Evolutionary conservation across 305 asterid species (phyloP).

Genomic region (Fraxinus latifolia): DNA sequence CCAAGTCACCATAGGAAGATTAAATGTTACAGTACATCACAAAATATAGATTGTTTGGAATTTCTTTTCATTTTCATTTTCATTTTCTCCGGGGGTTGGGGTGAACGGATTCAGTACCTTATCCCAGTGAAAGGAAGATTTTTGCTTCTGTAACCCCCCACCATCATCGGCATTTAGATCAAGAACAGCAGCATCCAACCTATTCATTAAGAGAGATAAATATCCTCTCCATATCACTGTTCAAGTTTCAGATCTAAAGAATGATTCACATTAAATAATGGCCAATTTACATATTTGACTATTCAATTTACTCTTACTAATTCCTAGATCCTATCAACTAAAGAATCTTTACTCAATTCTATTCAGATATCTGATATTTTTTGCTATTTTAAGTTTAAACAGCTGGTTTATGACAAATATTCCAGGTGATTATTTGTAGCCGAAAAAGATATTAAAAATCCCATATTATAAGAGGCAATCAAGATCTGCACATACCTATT

Average conservation of each 20-base stretch:
- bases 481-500: slow-evolving; percentile 67
- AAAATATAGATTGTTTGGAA: background rate
- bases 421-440: slow-evolving; percentile 5
- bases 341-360: background rate
- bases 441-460: slow-evolving; percentile 1
- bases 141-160: slow-evolving; percentile 67
- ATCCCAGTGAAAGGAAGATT: slow-evolving; percentile 84
- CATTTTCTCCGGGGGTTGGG: background rate
- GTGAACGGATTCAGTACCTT: slow-evolving; percentile 45
- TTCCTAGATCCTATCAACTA: background rate
- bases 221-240: background rate
- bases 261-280: background rate
- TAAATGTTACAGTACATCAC: background rate
- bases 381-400: background rate
- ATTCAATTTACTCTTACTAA: background rate
- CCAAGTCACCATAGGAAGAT: slow-evolving; percentile 20
- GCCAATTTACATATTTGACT: background rate
- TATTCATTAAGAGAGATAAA: slow-evolving; percentile 28
- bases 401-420: slow-evolving; percentile 1
- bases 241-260: background rate
- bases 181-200: slow-evolving; percentile 87
- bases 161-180: slow-evolving; percentile 85
- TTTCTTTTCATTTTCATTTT: background rate
- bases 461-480: slow-evolving; percentile 5
- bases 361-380: background rate